Percentiles rank a stretch among this genome's conserved stretches.
phyloP scores from a whole-genome alignment of 1,284 basidiomycete species.

The Flammula alnicola region DNA sequence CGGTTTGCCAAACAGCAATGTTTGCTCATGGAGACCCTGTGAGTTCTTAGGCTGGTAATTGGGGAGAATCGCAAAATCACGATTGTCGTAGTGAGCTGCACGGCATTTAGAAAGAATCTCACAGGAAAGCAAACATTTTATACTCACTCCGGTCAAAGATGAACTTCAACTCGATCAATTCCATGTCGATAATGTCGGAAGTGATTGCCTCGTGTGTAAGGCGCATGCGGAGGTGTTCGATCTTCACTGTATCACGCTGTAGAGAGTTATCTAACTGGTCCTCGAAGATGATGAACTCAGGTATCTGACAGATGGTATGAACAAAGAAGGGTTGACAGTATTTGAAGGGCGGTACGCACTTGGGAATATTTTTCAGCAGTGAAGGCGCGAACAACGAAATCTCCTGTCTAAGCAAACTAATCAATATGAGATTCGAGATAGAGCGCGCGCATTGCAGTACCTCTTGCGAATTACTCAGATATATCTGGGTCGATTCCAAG shows the following conservation, averaged over 20 bases:
- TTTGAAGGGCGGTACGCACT: slow-evolving; percentile 38
- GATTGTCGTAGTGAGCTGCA: slow-evolving; percentile 78
- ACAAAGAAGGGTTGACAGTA: not conserved
- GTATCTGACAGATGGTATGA: slow-evolving; percentile 53
- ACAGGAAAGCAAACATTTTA: slow-evolving; percentile 5
- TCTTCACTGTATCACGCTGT: slow-evolving; percentile 75
- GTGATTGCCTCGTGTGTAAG: slow-evolving; percentile 73
- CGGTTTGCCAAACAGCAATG: slow-evolving; percentile 61
- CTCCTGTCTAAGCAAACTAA: slow-evolving; percentile 60
- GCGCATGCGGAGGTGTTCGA: slow-evolving; percentile 84
- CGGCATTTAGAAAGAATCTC: slow-evolving; percentile 12
- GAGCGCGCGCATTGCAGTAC: slow-evolving; percentile 36
- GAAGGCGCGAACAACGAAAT: slow-evolving; percentile 80
- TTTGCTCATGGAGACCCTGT: slow-evolving; percentile 64
- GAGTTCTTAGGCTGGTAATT: slow-evolving; percentile 70
- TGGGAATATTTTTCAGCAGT: slow-evolving; percentile 79
- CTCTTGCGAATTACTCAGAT: slow-evolving; percentile 76
- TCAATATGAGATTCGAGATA: not conserved
- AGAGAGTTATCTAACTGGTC: slow-evolving; percentile 79
- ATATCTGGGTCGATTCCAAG: slow-evolving; percentile 78
- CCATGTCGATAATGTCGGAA: slow-evolving; percentile 74
- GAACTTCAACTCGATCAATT: slow-evolving; percentile 82
- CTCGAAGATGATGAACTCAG: slow-evolving; percentile 81
- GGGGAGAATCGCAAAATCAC: slow-evolving; percentile 79
- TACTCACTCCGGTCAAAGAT: slow-evolving; percentile 76